These are phyloP conservation scores for Crithidia fasciculata DNA, from an alignment of 208 protist genomes.

Conservation along the genomic window DNA sequence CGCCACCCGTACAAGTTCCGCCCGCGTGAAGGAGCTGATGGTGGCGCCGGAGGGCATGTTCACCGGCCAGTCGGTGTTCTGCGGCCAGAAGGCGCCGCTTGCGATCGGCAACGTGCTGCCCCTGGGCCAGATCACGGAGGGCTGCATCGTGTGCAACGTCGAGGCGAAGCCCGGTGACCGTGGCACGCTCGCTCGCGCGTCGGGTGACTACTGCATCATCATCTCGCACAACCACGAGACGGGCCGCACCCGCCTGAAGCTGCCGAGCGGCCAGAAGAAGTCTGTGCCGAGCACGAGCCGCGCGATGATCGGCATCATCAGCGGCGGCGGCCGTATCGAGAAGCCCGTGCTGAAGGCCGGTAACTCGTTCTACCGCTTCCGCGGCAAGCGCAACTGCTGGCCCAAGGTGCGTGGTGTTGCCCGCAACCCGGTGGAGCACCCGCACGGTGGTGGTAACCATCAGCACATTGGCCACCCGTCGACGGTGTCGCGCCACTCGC, in stretches of 20 bases:
- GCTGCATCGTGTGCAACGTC: conserved; percentile 99
- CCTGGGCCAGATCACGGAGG: conserved; percentile 97
- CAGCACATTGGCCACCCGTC: conserved; percentile 99
- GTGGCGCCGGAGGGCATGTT: conserved; percentile 99
- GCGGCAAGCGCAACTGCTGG: conserved; percentile 99
- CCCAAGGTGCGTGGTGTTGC: conserved; percentile 98
- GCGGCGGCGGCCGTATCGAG: conserved; percentile 99
- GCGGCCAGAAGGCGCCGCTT: conserved; percentile 96
- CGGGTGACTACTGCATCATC: conserved; percentile 97
- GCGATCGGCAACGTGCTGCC: conserved; percentile 99
- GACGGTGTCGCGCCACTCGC: conserved; percentile 91
- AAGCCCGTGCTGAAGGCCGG: conserved; percentile 99
- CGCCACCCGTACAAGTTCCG: conserved; percentile 87
- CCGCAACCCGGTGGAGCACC: conserved; percentile 99
- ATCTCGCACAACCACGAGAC: conserved; percentile 97
- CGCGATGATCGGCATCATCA: conserved; percentile 98
- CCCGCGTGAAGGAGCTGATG: conserved; percentile 94
- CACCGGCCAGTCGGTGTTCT: conserved; percentile 99
- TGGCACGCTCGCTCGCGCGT: conserved; percentile 94
- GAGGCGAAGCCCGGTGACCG: conserved; percentile 97
- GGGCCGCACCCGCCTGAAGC: conserved; percentile 96
- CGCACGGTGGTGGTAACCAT: conserved; percentile 99
- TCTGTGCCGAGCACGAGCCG: conserved; percentile 92
- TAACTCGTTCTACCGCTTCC: conserved; percentile 98
- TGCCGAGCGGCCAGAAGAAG: conserved; percentile 99